These are phyloP conservation scores for Suillus ampliporus DNA, from an alignment of 768 basidiomycete genomes.

Conservation along the genomic window DNA sequence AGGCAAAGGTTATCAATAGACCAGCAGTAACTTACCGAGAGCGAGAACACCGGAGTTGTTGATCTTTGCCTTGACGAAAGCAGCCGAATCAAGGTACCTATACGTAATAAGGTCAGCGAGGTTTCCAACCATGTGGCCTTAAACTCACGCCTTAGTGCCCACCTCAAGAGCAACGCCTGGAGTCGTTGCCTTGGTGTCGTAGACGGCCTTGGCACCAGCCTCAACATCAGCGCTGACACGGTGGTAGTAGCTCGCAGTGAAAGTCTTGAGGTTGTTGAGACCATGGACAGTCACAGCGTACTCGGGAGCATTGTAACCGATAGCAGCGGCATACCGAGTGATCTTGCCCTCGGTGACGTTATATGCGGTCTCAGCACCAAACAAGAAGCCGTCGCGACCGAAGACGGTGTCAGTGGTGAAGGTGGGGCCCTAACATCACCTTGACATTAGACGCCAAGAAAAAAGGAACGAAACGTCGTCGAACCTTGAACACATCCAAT, in stretches of 20 bases:
- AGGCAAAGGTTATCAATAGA: conserved; percentile 11
- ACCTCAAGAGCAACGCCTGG: conserved; percentile 91
- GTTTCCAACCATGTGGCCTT: background rate
- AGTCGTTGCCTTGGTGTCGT: conserved; percentile 90
- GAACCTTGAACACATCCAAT: conserved; percentile 94
- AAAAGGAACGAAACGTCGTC: conserved; percentile 19
- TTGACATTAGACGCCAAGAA: conserved; percentile 12
- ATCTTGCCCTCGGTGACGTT: conserved; percentile 94
- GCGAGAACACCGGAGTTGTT: conserved; percentile 94
- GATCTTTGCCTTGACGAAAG: conserved; percentile 98
- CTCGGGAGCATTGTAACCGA: conserved; percentile 96
- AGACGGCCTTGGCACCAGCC: conserved; percentile 95
- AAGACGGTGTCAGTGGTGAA: conserved; percentile 96
- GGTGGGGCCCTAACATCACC: conserved; percentile 78
- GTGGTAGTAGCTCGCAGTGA: conserved; percentile 98
- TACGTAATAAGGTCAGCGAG: conserved; percentile 5
- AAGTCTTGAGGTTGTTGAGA: conserved; percentile 92
- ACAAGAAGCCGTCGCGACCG: conserved; percentile 96
- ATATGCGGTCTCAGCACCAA: conserved; percentile 96
- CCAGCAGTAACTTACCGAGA: conserved; percentile 56
- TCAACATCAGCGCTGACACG: conserved; percentile 90
- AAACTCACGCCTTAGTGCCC: conserved; percentile 88
- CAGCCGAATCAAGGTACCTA: conserved; percentile 84
- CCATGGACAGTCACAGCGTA: conserved; percentile 95
- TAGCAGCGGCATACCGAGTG: conserved; percentile 88